These are phyloP conservation scores for Lactifluus echinatus DNA, from an alignment of 768 basidiomycete genomes.

Conservation along the genomic window DNA sequence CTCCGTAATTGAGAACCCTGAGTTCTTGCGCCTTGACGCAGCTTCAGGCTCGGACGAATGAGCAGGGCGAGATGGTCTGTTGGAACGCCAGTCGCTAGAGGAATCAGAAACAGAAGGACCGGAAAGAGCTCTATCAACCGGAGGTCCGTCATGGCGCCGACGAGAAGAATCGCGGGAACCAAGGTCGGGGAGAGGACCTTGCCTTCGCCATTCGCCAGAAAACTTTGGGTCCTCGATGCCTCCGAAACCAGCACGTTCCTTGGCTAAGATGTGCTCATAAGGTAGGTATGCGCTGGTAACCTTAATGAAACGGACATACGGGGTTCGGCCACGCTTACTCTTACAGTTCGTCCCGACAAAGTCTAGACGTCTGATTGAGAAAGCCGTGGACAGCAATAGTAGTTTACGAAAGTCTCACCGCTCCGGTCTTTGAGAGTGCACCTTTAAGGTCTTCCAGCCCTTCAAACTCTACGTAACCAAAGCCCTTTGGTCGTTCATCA, in stretches of 20 bases:
- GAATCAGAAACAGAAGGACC: slow-evolving; percentile 49
- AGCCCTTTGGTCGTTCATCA: slow-evolving; percentile 94
- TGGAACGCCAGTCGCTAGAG: slow-evolving; percentile 65
- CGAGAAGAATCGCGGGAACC: slow-evolving; percentile 56
- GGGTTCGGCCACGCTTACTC: slow-evolving; percentile 93
- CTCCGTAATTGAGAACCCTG: slow-evolving; percentile 43
- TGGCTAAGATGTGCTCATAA: slow-evolving; percentile 41
- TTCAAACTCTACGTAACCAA: slow-evolving; percentile 96
- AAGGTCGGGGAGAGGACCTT: slow-evolving; percentile 72
- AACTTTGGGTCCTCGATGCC: slow-evolving; percentile 66
- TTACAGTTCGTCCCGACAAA: slow-evolving; percentile 70
- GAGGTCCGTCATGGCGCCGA: slow-evolving; percentile 55
- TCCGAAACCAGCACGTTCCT: slow-evolving; percentile 59
- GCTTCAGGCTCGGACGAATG: slow-evolving; percentile 35
- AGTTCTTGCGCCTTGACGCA: slow-evolving; percentile 45
- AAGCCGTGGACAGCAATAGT: background rate
- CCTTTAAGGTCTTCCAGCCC: slow-evolving; percentile 79
- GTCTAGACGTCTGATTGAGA: slow-evolving; percentile 31
- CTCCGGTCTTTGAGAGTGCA: slow-evolving; percentile 62
- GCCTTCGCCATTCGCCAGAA: slow-evolving; percentile 76
- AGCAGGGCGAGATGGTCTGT: slow-evolving; percentile 30
- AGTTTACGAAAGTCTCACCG: slow-evolving; percentile 38
- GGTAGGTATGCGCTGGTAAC: background rate
- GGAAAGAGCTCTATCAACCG: slow-evolving; percentile 34
- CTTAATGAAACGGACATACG: slow-evolving; percentile 46